phyloP scores from a whole-genome alignment of 2,329 filamentous ascomycete species.

The Onygenales sp. region DNA sequence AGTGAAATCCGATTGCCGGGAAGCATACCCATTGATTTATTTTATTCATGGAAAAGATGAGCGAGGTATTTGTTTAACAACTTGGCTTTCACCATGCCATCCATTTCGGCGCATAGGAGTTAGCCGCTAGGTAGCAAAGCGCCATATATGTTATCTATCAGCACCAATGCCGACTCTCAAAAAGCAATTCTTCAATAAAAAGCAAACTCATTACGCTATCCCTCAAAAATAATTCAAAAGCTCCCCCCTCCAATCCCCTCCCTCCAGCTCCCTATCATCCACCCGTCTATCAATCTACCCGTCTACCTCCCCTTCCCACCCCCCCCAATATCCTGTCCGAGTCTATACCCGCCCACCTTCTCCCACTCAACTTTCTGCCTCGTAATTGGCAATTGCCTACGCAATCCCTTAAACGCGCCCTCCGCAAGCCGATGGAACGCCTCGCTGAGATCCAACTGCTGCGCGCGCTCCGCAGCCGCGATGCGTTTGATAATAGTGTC shows the following conservation, averaged over 20 bases:
- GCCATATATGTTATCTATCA: too few relatives aligned
- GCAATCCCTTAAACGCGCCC: slow-evolving; percentile 86
- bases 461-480: slow-evolving; percentile 72
- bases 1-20: too few relatives aligned
- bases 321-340: slow-evolving; percentile 71
- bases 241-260: not conserved
- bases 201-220: too few relatives aligned
- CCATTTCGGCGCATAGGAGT: too few relatives aligned
- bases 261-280: not conserved
- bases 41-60: too few relatives aligned
- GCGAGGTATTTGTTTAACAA: too few relatives aligned
- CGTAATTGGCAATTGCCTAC: slow-evolving; percentile 89
- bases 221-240: not conserved
- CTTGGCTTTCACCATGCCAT: too few relatives aligned
- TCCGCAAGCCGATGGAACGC: slow-evolving; percentile 84
- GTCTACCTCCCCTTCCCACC: slow-evolving; percentile 44
- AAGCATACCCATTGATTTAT: too few relatives aligned
- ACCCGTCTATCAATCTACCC: not conserved
- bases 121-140: too few relatives aligned
- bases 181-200: too few relatives aligned
- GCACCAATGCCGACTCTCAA: too few relatives aligned
- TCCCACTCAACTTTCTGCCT: slow-evolving; percentile 99
- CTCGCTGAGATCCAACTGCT: slow-evolving; percentile 90
- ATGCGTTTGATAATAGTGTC: slow-evolving; percentile 72
- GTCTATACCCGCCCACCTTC: slow-evolving; percentile 85